A percentile compares a stretch with the other conserved stretches of the same genome.
Evolutionary conservation across 225 moss, liverwort and hornwort species (phyloP).

Genomic region (Bryum argenteum): DNA sequence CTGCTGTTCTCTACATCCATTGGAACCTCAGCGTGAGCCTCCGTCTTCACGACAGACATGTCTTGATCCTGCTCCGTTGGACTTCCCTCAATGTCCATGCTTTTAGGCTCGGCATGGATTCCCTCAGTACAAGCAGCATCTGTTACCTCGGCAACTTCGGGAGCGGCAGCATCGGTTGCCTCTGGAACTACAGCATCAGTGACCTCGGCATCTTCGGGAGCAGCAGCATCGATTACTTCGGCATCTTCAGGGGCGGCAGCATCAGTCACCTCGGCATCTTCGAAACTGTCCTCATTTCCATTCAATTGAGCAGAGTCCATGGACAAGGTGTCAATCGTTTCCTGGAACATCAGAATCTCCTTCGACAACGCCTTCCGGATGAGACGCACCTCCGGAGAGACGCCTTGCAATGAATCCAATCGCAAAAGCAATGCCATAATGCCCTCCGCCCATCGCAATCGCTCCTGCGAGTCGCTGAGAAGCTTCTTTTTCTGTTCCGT

Average conservation of each 20-base stretch:
- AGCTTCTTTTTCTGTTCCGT: slow-evolving; percentile 34
- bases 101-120: background rate
- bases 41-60: background rate
- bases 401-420: slow-evolving; percentile 55
- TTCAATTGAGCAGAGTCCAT: background rate
- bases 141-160: background rate
- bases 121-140: background rate
- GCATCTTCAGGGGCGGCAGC: no score
- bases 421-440: slow-evolving; percentile 46
- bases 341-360: slow-evolving; percentile 42
- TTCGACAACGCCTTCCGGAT: slow-evolving; percentile 41
- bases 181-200: no score
- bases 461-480: slow-evolving; percentile 30
- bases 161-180: background rate
- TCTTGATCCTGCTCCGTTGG: background rate
- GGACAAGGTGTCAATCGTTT: slow-evolving; percentile 35
- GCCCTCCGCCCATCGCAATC: slow-evolving; percentile 44
- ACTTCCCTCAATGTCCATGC: slow-evolving; percentile 18
- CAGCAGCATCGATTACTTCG: no score
- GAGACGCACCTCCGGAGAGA: slow-evolving; percentile 40
- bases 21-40: background rate
- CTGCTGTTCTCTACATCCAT: slow-evolving; percentile 4
- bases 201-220: background rate
- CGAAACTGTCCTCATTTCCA: background rate
- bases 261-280: no score